Evolutionary conservation across 2,329 filamentous ascomycete species (phyloP), one percentile per base, ranked within the genome.

Genomic region (Cordyceps cicadae): DNA sequence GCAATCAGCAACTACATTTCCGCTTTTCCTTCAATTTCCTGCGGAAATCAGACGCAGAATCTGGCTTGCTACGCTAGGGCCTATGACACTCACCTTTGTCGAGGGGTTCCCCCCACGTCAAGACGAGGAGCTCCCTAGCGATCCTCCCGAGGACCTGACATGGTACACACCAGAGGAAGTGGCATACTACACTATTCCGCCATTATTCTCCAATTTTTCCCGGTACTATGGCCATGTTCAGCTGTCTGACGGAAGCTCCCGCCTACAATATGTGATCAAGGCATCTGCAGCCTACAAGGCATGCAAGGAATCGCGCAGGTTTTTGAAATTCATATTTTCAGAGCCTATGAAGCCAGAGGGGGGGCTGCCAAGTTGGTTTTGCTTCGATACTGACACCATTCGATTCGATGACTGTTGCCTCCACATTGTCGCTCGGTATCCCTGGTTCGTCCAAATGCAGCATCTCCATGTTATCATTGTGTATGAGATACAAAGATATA

Each of bases 61-160:
- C 54, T 60, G 58, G 58, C 58, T 60, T 50, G 43, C 51, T 15
- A 54, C 58, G 17, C 41, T 60, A 2, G 58, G 43, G 9, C 51
- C 58, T 1, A 60, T 60, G 51, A 54, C 51, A 21, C 21, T 60
- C 11, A 54, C 51, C 11, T 29, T 60, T 50, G 3, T 2, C 29
- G 14, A 41, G 12, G 48, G 3, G 6, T 17, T 21, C n/a, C 32
- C 29, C 3, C 49, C 29, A 24, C n/a, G n/a, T 9, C 2, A 24
- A 37, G 32, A 21, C 19, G 29, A 29, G 54, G 45, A 50, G 29
- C 32, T 41, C 19, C 29, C 46, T 34, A 19, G 26, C 2, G 6
- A 29, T 32, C 15, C 17, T 15, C 37, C 48, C 32, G 34, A 43
- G 39, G 46, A 58, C 15, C 24, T 51, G 21, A 49, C 43, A 32